Percentiles rank a stretch among this genome's conserved stretches.
These are phyloP conservation scores for Claviceps citrina DNA, from an alignment of 2,329 filamentous ascomycete species.

Conservation along the genomic window DNA sequence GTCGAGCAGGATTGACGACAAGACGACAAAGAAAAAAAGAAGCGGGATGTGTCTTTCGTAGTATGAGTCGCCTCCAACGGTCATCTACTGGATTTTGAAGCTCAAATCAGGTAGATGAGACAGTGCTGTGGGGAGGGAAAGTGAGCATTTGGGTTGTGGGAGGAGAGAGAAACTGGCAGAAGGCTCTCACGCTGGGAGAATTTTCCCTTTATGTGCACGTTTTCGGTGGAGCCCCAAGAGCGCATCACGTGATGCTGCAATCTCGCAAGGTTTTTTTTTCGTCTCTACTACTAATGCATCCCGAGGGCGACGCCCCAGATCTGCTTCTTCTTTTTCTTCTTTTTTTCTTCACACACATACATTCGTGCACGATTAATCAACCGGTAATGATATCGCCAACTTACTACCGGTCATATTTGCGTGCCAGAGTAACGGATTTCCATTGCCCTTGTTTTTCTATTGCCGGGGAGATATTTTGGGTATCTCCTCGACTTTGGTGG, in stretches of 20 bases:
- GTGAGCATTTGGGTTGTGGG: too few relatives aligned
- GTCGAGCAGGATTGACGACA: background rate
- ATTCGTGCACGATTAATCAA: constrained; percentile 45
- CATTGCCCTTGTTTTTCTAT: constrained; percentile 13
- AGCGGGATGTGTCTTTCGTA: background rate
- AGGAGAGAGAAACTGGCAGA: too few relatives aligned
- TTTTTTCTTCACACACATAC: constrained; percentile 33
- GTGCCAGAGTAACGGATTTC: constrained; percentile 35
- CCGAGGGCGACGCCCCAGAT: too few relatives aligned
- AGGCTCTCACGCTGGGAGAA: too few relatives aligned
- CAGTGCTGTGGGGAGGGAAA: constrained; percentile 2
- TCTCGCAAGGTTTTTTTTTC: background rate
- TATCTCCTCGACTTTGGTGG: constrained; percentile 14
- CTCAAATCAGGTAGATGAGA: background rate
- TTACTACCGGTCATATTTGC: constrained; percentile 44
- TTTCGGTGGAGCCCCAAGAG: constrained; percentile 1
- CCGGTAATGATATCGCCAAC: constrained; percentile 34
- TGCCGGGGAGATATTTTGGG: constrained; percentile 8
- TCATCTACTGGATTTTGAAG: background rate
- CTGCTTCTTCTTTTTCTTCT: constrained; percentile 12
- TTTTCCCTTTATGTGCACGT: background rate
- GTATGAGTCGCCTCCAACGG: background rate
- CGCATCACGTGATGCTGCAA: constrained; percentile 13
- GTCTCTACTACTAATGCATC: too few relatives aligned
- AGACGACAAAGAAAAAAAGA: too few relatives aligned